phyloP scores from a whole-genome alignment of 2,329 filamentous ascomycete species.

The Cladophialophora psammophila region DNA sequence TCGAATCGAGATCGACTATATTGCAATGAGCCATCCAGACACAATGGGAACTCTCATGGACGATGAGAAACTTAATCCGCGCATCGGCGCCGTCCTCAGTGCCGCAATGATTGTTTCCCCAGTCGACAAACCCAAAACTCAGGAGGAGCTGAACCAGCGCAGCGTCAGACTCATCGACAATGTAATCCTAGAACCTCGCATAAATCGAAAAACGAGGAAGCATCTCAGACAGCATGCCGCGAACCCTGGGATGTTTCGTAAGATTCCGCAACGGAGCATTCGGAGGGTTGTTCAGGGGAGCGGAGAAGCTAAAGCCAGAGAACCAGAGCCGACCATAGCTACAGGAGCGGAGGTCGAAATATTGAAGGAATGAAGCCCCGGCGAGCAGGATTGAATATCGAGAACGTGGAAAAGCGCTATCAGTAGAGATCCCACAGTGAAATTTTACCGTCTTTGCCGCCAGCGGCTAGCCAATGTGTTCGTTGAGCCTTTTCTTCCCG shows the following conservation, averaged over 20 bases:
- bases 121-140: slow-evolving; percentile 73
- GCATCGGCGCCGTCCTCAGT: slow-evolving; percentile 81
- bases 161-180: slow-evolving; percentile 93
- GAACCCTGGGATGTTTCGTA: neutral
- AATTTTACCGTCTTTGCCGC: slow-evolving; percentile 93
- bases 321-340: neutral
- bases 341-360: neutral
- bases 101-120: slow-evolving; percentile 90
- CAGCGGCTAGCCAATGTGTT: slow-evolving; percentile 88
- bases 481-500: slow-evolving; percentile 69
- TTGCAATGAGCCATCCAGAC: slow-evolving; percentile 86
- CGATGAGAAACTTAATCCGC: slow-evolving; percentile 71
- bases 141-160: slow-evolving; percentile 78
- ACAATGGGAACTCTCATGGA: slow-evolving; percentile 86
- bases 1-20: slow-evolving; percentile 85
- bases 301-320: neutral
- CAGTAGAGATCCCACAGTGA: slow-evolving; percentile 95
- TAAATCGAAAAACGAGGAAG: neutral
- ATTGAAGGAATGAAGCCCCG: slow-evolving; percentile 1
- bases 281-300: neutral
- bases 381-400: neutral
- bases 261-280: slow-evolving; percentile 5
- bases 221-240: slow-evolving; percentile 17
- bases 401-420: slow-evolving; percentile 28
- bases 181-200: slow-evolving; percentile 68